Evolutionary conservation across 2,329 filamentous ascomycete species (phyloP), one percentile per base, ranked within the genome.

Genomic region (Pestalotiopsis sp.): DNA sequence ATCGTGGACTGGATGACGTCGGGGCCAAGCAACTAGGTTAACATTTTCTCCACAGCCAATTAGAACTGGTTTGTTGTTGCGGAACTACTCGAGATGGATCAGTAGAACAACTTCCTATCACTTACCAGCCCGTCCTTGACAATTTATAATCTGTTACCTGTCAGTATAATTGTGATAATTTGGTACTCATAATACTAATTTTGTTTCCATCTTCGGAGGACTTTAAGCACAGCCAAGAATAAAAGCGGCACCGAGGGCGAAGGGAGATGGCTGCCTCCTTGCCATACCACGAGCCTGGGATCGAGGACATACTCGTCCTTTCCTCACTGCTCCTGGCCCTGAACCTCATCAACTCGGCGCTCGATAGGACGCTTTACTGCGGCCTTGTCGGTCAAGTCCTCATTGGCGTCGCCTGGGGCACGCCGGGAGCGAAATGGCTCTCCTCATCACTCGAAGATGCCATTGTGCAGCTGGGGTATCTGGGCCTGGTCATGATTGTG

Each of bases 371-470:
- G 0, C 75, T 93, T 0, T 93, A 91, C 76, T 94, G 91, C 74
- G 92, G 92, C 0, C 84, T 94, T 0, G 80, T 94, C 6, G 92
- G 91, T 0, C 91, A 95, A 73, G 84, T 95, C 14, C 81, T 94
- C 7, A 77, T 94, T 20, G 92, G 92, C 13, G 86, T 94, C 9
- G 86, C 89, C 9, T 95, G 87, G 87, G 92, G 92, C 9, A 86
- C 85, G 0, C 92, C 92, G 0, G 91, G 90, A 1, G 86, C 83
- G 3, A 84, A 87, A 76, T 90, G 87, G 85, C 84, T 95, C 0
- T 81, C 83, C 0, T 23, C 68, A 0, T 80, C 84, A 4, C 78
- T 83, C 1, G 85, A 94, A 78, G 75, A 84, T 20, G 82, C 84
- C 0, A 82, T 92, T 36, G 85, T 91, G 25, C 86, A 92, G 69